A percentile compares a stretch with the other conserved stretches of the same genome.
Evolutionary conservation across 208 protist genomes (phyloP).

Genomic region (Polymyxa betae): DNA sequence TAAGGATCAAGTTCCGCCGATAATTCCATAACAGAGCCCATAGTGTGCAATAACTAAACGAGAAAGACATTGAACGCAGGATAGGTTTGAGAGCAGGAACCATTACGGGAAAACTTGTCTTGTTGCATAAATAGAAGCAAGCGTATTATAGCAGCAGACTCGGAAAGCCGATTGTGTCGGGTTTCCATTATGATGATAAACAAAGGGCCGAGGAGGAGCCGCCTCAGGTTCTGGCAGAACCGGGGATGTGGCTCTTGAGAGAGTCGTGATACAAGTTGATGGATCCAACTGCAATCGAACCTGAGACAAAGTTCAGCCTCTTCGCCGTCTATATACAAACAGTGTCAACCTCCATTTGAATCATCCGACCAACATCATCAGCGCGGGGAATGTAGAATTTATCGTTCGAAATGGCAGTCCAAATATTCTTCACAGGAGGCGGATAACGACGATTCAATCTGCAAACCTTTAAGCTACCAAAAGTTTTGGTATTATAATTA

Average conservation of each 20-base stretch:
- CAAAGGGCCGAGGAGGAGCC: neutral
- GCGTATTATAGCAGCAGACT: constrained; percentile 55
- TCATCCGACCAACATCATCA: constrained; percentile 47
- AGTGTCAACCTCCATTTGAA: constrained; percentile 33
- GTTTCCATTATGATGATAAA: constrained; percentile 15
- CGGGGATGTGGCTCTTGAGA: constrained; percentile 6
- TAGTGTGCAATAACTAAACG: too few species aligned
- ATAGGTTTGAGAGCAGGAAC: too few species aligned
- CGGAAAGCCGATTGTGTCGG: constrained; percentile 5
- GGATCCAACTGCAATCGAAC: neutral
- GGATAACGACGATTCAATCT: neutral
- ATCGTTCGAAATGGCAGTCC: neutral
- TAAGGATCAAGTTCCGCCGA: constrained; percentile 19
- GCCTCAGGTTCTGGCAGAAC: neutral
- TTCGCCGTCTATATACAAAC: neutral
- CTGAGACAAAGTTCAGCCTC: neutral
- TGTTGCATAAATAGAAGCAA: constrained; percentile 50
- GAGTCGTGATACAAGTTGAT: neutral
- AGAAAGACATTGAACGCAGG: too few species aligned
- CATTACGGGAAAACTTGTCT: constrained; percentile 35
- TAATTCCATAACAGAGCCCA: constrained; percentile 41
- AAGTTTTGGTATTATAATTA: too few species aligned
- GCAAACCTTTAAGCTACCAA: too few species aligned
- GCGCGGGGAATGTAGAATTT: neutral
- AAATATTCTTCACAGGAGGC: neutral